A percentile compares a stretch with the other conserved stretches of the same genome.
Conservation (phyloP, 371 early-diverging fungal species). For the Syncephalastrum racemosum region DNA sequence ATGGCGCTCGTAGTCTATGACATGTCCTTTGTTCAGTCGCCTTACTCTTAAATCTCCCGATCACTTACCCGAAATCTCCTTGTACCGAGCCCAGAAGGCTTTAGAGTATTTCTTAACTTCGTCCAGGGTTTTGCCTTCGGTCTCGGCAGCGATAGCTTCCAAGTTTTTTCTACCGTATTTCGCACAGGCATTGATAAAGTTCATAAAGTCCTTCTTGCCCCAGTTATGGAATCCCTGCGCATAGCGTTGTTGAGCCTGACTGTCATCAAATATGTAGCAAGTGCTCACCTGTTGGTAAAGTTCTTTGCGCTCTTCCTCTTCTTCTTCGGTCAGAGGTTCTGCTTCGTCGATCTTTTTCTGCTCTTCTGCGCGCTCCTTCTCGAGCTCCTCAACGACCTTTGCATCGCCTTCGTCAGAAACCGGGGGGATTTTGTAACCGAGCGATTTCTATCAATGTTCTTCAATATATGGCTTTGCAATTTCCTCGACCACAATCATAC, state of each 20-base stretch:
- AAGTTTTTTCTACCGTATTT: constrained; percentile 83
- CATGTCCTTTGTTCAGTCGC: not conserved
- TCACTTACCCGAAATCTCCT: constrained; percentile 66
- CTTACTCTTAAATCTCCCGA: not conserved
- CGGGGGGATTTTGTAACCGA: constrained; percentile 60
- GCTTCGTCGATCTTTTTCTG: constrained; percentile 85
- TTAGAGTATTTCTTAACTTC: constrained; percentile 84
- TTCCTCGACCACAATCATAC: constrained; percentile 6
- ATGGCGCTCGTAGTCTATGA: constrained; percentile 78
- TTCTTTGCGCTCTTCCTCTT: constrained; percentile 79
- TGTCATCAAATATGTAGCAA: not conserved
- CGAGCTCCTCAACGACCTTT: constrained; percentile 52
- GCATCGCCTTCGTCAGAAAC: constrained; percentile 31
- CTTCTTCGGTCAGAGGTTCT: constrained; percentile 89
- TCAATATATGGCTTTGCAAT: not conserved
- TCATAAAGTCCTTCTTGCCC: constrained; percentile 91
- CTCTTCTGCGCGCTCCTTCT: constrained; percentile 73
- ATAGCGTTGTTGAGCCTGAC: not conserved
- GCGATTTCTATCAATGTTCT: constrained; percentile 43
- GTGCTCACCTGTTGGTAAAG: constrained; percentile 51
- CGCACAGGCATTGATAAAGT: constrained; percentile 90
- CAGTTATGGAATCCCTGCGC: constrained; percentile 90
- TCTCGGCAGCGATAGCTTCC: constrained; percentile 73
- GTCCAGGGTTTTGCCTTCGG: constrained; percentile 87
- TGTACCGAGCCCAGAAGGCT: constrained; percentile 87